These are phyloP conservation scores for Coniochaeta prunicola DNA, from an alignment of 2,329 filamentous ascomycete genomes.

Conservation along the genomic window DNA sequence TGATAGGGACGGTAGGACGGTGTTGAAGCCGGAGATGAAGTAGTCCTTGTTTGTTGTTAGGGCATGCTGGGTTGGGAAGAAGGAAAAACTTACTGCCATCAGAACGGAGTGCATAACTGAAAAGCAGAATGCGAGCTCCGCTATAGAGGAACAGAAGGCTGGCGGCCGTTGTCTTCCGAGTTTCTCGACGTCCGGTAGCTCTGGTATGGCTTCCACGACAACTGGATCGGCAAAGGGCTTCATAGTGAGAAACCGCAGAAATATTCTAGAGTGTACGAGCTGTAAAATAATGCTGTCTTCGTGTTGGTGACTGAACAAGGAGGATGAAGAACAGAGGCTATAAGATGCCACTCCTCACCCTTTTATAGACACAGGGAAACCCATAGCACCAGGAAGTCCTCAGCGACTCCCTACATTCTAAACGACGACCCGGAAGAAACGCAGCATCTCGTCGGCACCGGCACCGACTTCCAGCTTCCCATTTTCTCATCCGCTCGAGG, in stretches of 20 bases:
- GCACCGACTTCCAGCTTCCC: background rate
- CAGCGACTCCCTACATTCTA: background rate
- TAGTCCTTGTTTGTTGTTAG: constrained; percentile 37
- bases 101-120: background rate
- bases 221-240: background rate
- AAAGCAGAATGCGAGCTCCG: background rate
- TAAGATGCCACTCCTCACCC: background rate
- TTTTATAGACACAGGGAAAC: background rate
- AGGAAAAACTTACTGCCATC: background rate
- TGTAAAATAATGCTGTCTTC: no score
- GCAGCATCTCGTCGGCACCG: background rate
- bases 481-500: background rate
- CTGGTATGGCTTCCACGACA: background rate
- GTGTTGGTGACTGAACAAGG: background rate
- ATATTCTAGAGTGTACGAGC: no score
- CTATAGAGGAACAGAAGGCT: background rate
- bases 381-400: background rate
- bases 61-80: background rate
- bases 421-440: background rate
- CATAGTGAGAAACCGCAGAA: background rate
- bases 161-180: background rate
- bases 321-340: background rate
- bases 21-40: constrained; percentile 52
- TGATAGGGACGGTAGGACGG: constrained; percentile 30
- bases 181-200: background rate